Evolutionary conservation across 2,329 filamentous ascomycete genomes (phyloP).

Genomic region (Mycosphaerella sp.): DNA sequence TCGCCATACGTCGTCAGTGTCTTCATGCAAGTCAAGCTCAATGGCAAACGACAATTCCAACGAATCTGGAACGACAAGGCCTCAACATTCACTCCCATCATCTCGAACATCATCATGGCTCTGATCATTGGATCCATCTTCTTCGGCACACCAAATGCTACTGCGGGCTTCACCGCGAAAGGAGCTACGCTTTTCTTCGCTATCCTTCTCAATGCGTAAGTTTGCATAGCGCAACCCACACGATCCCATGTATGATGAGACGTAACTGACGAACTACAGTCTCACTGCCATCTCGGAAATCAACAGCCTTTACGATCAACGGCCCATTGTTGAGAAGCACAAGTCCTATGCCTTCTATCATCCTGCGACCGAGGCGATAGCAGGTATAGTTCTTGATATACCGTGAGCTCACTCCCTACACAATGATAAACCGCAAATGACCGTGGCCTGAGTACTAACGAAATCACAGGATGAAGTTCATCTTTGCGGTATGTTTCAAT

Average conservation of each 20-base stretch:
- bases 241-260: no score
- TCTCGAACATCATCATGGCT: constrained; percentile 50
- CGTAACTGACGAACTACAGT: no score
- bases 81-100: constrained; percentile 43
- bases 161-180: constrained; percentile 49
- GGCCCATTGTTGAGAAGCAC: constrained; percentile 46
- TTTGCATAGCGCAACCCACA: no score
- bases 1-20: constrained; percentile 56
- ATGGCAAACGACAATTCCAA: constrained; percentile 47
- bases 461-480: constrained; percentile 44
- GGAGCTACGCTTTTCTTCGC: constrained; percentile 57
- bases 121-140: constrained; percentile 59
- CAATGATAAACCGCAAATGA: no score
- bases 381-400: constrained; percentile 51
- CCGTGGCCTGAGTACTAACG: no score
- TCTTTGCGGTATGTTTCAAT: constrained; percentile 48
- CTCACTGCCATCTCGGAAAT: constrained; percentile 59
- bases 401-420: constrained; percentile 31
- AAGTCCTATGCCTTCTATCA: constrained; percentile 39
- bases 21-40: constrained; percentile 49
- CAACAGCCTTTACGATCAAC: constrained; percentile 52
- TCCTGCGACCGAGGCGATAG: constrained; percentile 45
- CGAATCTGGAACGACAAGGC: constrained; percentile 50
- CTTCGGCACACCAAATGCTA: constrained; percentile 47
- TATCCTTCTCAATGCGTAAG: constrained; percentile 50